These are phyloP conservation scores for Penicillium sp. DNA, from an alignment of 2,329 filamentous ascomycete genomes.

Conservation along the genomic window DNA sequence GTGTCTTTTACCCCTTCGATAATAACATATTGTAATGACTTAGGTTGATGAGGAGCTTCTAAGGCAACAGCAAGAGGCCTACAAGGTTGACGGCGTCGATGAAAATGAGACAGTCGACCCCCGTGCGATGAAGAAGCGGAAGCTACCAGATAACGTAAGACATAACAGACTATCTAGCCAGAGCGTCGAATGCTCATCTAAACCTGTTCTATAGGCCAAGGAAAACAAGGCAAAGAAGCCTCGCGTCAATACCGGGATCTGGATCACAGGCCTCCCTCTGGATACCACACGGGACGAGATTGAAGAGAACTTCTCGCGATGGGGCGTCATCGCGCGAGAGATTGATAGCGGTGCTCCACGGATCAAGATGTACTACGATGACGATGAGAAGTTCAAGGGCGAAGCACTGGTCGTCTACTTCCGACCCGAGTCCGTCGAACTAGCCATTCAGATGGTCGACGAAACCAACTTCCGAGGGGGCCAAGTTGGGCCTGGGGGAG, in stretches of 20 bases:
- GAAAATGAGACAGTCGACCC: conserved; percentile 53
- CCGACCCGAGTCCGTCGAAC: conserved; percentile 86
- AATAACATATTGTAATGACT: conserved; percentile 12
- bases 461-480: conserved; percentile 71
- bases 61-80: conserved; percentile 63
- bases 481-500: conserved; percentile 42
- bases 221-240: conserved; percentile 46
- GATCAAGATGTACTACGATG: conserved; percentile 89
- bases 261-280: conserved; percentile 81
- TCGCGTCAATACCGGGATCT: conserved; percentile 82
- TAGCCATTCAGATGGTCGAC: conserved; percentile 56
- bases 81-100: conserved; percentile 62
- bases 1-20: background rate
- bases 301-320: conserved; percentile 80
- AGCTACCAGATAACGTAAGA: conserved; percentile 50
- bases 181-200: background rate
- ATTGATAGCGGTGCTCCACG: conserved; percentile 84
- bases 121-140: conserved; percentile 55
- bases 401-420: conserved; percentile 94
- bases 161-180: background rate
- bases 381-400: conserved; percentile 83
- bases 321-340: conserved; percentile 89
- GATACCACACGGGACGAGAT: conserved; percentile 82
- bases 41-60: conserved; percentile 63
- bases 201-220: conserved; percentile 24